Evolutionary conservation across 345 rosid genomes (phyloP), one percentile per base, ranked within the genome.

Genomic region (Garcia nutans): DNA sequence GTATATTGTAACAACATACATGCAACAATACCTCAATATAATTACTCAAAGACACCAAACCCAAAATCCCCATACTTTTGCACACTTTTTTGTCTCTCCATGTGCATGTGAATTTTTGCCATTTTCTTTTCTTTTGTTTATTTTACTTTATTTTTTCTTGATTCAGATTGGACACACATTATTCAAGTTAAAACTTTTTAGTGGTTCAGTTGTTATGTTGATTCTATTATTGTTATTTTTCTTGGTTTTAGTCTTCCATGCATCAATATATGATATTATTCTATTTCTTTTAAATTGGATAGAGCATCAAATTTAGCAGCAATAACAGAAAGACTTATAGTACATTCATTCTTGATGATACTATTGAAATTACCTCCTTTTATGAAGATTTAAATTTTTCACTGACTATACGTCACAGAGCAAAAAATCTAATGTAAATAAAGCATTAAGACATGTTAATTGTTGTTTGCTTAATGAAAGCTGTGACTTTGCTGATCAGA

Each of bases 401-500:
- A 54, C 7, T 62, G 2, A 44, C 9, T 13, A 54, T n/a, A 64
- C 10, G 52, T 41, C 33, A 33, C 1, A 71, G 50, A 72, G 12
- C 16, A 47, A 28, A 28, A 37, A n/a, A 5, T 3, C 31, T 62
- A 52, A 70, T 44, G 15, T 65, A 22, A 54, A 9, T 67, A 55
- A 47, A 59, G 31, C 6, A 57, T 41, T 41, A 33, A 41, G 63
- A 64, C 55, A 69, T 52, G 3, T 50, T 23, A 10, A 22, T 70
- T 72, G 22, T 70, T 77, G 70, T 68, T 49, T 62, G 62, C 26
- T 74, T 81, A 60, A 69, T 80, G 71, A 57, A 81, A 74, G n/a
- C 58, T 72, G 77, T 72, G 26, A 61, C 73, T 84, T 79, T 71
- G 71, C 60, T 80, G 77, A 66, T 41, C 96, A 96, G 99, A 96